Evolutionary conservation across 768 basidiomycete species (phyloP).

Genomic region (Tephrocybe sp.): DNA sequence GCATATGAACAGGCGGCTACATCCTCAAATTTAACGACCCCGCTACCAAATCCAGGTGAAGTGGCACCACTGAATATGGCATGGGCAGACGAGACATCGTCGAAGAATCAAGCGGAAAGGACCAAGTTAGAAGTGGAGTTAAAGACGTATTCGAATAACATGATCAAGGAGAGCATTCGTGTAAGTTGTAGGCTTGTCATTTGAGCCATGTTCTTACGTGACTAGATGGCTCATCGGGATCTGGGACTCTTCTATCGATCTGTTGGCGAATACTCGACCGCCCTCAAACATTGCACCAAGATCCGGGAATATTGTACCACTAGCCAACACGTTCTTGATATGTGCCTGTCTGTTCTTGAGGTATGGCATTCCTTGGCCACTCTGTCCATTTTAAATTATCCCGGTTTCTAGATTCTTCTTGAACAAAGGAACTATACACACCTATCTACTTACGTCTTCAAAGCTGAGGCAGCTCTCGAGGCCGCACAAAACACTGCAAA

Average conservation of each 20-base stretch:
- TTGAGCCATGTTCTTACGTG: background rate
- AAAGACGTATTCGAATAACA: constrained; percentile 91
- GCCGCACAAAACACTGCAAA: constrained; percentile 39
- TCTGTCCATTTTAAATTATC: background rate
- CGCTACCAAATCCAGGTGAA: constrained; percentile 45
- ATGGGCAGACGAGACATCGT: constrained; percentile 71
- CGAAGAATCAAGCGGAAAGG: constrained; percentile 69
- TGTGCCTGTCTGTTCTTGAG: constrained; percentile 82
- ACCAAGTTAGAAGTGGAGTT: constrained; percentile 91
- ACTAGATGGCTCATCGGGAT: constrained; percentile 88
- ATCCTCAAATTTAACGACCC: constrained; percentile 22
- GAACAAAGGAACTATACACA: constrained; percentile 86
- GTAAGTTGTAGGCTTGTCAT: constrained; percentile 40
- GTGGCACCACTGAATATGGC: constrained; percentile 55
- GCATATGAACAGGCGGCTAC: constrained; percentile 51
- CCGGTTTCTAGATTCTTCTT: constrained; percentile 60
- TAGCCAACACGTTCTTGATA: constrained; percentile 88
- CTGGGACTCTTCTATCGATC: constrained; percentile 76
- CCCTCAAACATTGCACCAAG: constrained; percentile 85
- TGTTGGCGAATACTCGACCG: constrained; percentile 64
- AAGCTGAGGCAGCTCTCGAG: constrained; percentile 91
- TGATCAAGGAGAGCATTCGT: constrained; percentile 98
- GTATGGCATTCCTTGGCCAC: constrained; percentile 30
- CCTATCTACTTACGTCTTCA: constrained; percentile 89
- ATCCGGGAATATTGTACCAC: constrained; percentile 91